phyloP scores from a whole-genome alignment of 2,329 filamentous ascomycete species.

The Catunica adiposa region DNA sequence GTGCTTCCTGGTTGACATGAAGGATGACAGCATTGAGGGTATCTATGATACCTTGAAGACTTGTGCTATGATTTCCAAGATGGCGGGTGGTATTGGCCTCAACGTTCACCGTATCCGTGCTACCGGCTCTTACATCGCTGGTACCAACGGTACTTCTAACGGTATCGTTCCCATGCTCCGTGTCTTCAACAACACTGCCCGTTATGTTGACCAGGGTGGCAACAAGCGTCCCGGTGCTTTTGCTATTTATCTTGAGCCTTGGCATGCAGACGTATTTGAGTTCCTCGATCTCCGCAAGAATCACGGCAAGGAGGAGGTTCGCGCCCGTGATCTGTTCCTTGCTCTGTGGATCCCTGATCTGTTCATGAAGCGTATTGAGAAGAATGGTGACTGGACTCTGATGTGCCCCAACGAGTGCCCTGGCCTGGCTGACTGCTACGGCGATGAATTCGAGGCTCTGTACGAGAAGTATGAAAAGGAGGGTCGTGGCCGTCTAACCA shows the following conservation, averaged over 20 bases:
- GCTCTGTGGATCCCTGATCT: constrained; percentile 97
- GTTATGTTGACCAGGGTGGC: constrained; percentile 96
- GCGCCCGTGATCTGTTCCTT: constrained; percentile 92
- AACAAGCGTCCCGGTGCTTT: constrained; percentile 99
- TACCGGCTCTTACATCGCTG: constrained; percentile 93
- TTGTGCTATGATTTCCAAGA: constrained; percentile 99
- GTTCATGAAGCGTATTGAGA: constrained; percentile 98
- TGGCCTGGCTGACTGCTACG: constrained; percentile 88
- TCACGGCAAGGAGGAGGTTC: constrained; percentile 95
- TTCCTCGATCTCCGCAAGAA: constrained; percentile 98
- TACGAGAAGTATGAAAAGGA: constrained; percentile 87
- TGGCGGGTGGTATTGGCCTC: constrained; percentile 90
- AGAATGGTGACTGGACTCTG: constrained; percentile 90
- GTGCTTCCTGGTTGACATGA: constrained; percentile 98
- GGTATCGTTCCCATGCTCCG: constrained; percentile 95
- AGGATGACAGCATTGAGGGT: constrained; percentile 97
- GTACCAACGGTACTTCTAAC: constrained; percentile 96
- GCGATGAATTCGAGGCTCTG: constrained; percentile 88
- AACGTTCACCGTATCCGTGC: constrained; percentile 95
- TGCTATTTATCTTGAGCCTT: constrained; percentile 96
- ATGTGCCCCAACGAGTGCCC: constrained; percentile 97
- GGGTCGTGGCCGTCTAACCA: constrained; percentile 71
- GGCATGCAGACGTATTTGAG: constrained; percentile 95
- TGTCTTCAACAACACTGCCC: constrained; percentile 97
- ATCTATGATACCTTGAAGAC: constrained; percentile 99